Base-by-base conservation (phyloP, 2,329 filamentous ascomycete species). In the Chrysosporium queenslandicum region DNA sequence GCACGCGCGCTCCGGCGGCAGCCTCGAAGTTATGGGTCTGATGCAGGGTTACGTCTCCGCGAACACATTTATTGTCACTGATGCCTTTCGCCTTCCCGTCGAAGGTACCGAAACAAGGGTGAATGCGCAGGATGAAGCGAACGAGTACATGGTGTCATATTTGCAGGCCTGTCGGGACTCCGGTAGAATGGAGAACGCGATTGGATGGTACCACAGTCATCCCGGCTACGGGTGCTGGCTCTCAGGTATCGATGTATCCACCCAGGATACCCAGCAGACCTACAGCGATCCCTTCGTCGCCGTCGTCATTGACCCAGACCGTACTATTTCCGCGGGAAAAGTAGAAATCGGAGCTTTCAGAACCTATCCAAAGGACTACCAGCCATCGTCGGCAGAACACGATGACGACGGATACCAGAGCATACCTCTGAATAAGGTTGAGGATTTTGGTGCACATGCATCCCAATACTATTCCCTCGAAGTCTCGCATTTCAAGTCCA, bases 151-250 rank as follows among this genome's bases (percentile, higher is more conserved):
- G 75, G 83, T 95, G 51, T 81, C 86, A 59, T 97, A 94, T 65
- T 77, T 94, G 25, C 77, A 84, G 60, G 74, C 83, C 2, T 86
- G 85, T 60, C 79, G 91, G 54, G 82, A 90, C 58, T 64, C 86
- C 74, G 78, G 88, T 67, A 74, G 90, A 52, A 75, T 84, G 66
- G 92, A 98, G 71, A 97, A 98, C 67, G 86, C 87, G 0, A 86
- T 98, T 14, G 92, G 92, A 16, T 98, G 92, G 92, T 98, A 98
- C 69, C 92, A 98, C 71, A 91, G 85, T 60, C 92, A 98, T 67
- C 92, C 92, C 0, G 92, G 92, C 23, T 98, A 98, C 68, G 92
- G 92, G 41, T 98, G 92, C 76, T 98, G 92, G 92, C 78, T 98
- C 23, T 90, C 85, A 34, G 92, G 92, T 53, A 97, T 98, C 69